Percentiles rank a stretch among this genome's conserved stretches.
phyloP scores from a whole-genome alignment of 2,329 filamentous ascomycete genomes.

The Tolypocladium ovalisporum region DNA sequence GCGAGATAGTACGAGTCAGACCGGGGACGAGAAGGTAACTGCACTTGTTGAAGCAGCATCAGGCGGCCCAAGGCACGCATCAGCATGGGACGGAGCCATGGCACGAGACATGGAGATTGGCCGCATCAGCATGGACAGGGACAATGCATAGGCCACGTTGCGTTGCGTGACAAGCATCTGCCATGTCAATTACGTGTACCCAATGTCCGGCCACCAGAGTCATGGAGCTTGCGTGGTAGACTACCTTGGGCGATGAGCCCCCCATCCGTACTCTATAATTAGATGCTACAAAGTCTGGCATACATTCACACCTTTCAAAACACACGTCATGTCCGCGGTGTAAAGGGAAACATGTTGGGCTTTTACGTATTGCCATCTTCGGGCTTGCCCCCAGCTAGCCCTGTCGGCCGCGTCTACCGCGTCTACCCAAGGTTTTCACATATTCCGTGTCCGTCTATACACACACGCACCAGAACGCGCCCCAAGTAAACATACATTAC shows the following conservation, averaged over 20 bases:
- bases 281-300: not conserved
- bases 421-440: conserved; percentile 1
- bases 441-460: conserved; percentile 1
- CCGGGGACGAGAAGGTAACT: not conserved
- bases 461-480: not conserved
- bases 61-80: not conserved
- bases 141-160: too few relatives aligned
- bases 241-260: not conserved
- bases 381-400: not conserved
- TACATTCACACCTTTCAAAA: not conserved
- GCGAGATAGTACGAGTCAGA: not conserved
- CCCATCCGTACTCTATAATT: not conserved
- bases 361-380: not conserved
- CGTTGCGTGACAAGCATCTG: too few relatives aligned
- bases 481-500: not conserved
- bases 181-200: not conserved
- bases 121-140: too few relatives aligned
- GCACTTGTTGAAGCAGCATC: not conserved
- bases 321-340: not conserved
- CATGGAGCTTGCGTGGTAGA: not conserved
- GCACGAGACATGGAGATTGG: too few relatives aligned
- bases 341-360: not conserved
- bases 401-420: too few relatives aligned
- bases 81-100: not conserved
- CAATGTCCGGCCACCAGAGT: not conserved